phyloP scores from a whole-genome alignment of 2,329 filamentous ascomycete genomes.

The Calonectria fujianensis region DNA sequence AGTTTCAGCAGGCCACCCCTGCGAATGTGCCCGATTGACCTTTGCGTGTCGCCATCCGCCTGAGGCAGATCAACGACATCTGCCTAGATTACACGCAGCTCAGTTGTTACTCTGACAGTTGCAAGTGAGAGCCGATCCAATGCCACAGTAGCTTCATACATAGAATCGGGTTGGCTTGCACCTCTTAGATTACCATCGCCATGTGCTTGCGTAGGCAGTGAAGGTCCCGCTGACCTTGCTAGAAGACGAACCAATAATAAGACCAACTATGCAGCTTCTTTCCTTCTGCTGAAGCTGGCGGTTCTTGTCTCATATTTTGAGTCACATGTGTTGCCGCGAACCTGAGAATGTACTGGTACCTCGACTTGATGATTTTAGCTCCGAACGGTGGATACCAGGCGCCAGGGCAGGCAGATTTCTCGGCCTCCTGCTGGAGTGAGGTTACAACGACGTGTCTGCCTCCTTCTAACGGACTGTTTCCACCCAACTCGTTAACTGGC shows the following conservation, averaged over 20 bases:
- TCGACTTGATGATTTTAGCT: background rate
- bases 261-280: background rate
- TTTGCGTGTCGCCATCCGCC: background rate
- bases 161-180: background rate
- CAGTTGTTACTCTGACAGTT: background rate
- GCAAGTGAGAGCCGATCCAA: background rate
- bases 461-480: background rate
- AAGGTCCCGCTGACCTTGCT: background rate
- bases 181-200: background rate
- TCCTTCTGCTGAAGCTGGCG: background rate
- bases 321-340: background rate
- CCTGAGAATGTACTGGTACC: background rate
- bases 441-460: background rate
- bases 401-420: conserved; percentile 15
- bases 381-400: background rate
- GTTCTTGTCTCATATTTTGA: background rate
- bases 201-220: background rate
- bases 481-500: background rate
- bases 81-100: background rate
- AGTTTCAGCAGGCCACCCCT: conserved; percentile 19
- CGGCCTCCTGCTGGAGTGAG: background rate
- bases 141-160: background rate
- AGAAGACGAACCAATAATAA: background rate
- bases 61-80: too few species aligned
- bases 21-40: background rate